Evolutionary conservation across 495 filamentous ascomycete species (phyloP).

Genomic region (Pyronema omphalodes): DNA sequence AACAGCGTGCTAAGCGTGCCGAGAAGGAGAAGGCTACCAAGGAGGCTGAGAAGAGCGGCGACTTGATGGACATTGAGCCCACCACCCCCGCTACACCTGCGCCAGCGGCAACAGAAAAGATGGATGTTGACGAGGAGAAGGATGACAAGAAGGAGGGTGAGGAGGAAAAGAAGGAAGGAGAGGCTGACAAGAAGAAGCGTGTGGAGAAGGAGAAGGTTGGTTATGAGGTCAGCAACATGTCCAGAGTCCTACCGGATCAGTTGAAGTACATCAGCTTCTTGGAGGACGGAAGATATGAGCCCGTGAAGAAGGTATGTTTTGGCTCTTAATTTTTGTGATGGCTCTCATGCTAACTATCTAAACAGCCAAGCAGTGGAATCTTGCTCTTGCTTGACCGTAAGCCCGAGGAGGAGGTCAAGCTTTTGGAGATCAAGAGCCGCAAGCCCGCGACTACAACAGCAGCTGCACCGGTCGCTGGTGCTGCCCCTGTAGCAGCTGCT

Average conservation of each 20-base stretch:
- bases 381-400: constrained; percentile 75
- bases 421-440: constrained; percentile 55
- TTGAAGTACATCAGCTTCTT: constrained; percentile 86
- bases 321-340: constrained; percentile 2
- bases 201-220: constrained; percentile 90
- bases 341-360: constrained; percentile 2
- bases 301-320: constrained; percentile 73
- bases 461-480: constrained; percentile 11
- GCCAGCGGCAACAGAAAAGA: constrained; percentile 44
- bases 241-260: constrained; percentile 77
- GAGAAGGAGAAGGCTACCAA: constrained; percentile 46
- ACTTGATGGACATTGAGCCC: constrained; percentile 76
- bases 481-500: constrained; percentile 18
- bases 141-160: constrained; percentile 37
- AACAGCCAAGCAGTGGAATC: constrained; percentile 79
- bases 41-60: constrained; percentile 51
- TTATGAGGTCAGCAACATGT: constrained; percentile 94
- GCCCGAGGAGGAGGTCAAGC: constrained; percentile 61
- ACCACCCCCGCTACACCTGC: constrained; percentile 55
- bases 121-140: constrained; percentile 67
- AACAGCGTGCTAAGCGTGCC: constrained; percentile 55
- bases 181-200: constrained; percentile 59
- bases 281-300: constrained; percentile 66
- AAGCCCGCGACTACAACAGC: constrained; percentile 33
- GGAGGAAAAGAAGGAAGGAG: constrained; percentile 41